Percentiles rank a stretch among this genome's conserved stretches.
Conservation (phyloP, 148 eudicot genomes). For the Vaccinium myrtillus region DNA sequence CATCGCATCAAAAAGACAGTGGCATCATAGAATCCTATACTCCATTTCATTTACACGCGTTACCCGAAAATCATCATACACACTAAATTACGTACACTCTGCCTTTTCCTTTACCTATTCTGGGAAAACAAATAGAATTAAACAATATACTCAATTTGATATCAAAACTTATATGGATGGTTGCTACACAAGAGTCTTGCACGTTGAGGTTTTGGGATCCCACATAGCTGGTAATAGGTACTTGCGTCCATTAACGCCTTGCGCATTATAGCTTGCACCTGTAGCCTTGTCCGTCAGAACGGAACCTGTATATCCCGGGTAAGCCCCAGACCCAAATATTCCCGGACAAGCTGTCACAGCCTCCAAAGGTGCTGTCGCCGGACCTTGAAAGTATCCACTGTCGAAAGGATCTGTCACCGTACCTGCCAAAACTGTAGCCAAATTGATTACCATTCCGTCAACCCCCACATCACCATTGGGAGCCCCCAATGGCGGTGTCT, state of each 20-base stretch:
- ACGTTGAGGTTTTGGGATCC: neutral
- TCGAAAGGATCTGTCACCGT: slow-evolving; percentile 43
- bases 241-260: neutral
- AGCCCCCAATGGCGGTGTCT: slow-evolving; percentile 36
- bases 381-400: slow-evolving; percentile 42
- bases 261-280: slow-evolving; percentile 9
- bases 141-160: no score
- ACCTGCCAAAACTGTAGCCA: slow-evolving; percentile 48
- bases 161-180: no score
- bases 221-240: slow-evolving; percentile 1
- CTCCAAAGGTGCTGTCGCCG: slow-evolving; percentile 41
- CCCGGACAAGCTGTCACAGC: slow-evolving; percentile 47
- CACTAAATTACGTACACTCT: neutral
- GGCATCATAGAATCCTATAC: no score
- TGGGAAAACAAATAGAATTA: no score
- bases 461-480: slow-evolving; percentile 52
- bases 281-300: neutral
- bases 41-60: neutral
- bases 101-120: neutral
- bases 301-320: neutral
- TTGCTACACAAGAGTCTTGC: neutral
- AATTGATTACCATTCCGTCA: slow-evolving; percentile 43
- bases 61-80: neutral
- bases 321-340: slow-evolving; percentile 41
- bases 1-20: neutral